Base-by-base conservation (phyloP, 208 protist species). In the Leishmania martiniquensis region DNA sequence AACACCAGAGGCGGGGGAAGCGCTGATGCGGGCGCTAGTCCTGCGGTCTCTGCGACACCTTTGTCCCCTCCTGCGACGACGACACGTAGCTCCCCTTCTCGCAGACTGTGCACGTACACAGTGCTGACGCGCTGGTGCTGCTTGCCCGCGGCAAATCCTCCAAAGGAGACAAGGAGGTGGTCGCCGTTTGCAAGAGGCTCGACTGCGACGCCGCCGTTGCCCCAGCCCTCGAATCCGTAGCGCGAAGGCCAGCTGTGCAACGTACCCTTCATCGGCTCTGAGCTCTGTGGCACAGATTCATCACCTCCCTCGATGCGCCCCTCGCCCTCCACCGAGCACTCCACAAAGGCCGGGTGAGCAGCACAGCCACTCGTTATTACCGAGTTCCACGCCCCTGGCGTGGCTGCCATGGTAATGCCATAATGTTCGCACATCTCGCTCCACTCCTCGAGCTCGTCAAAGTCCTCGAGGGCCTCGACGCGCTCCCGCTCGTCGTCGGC, bases 341-440 rank as follows among this genome's bases (percentile, higher is more conserved):
- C 80, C 22, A 76, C 76, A 75, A 88, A 82, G 20, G 81, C 77
- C 34, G 67, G 29, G 65, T 81, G 74, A 3, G 42, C 73, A 37
- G 55, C 42, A 62, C 80, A 81, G 66, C 81, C 77, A 9, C 22
- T n/a, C 7, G 62, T 52, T 1, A 29, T 63, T 37, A 80, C 72
- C 9, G 71, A 74, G 49, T 51, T 47, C 76, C 77, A 85, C 76
- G 57, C 49, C 5, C 42, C 45, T 0, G 62, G 75, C 15, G 91
- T 96, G 1, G 75, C 34, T 4, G 89, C 87, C 72, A 98, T 80
- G 12, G 91, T 95, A 75, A 98, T 90, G 76, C 93, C 93, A 81
- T 98, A 98, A 80, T 98, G 95, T 72, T 96, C 91, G 76, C 95
- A 98, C 93, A 97, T 98, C 79, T 98, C 95, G 60, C 81, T 85